phyloP scores from a whole-genome alignment of 2,329 filamentous ascomycete species.

The Arthroderma sp. region DNA sequence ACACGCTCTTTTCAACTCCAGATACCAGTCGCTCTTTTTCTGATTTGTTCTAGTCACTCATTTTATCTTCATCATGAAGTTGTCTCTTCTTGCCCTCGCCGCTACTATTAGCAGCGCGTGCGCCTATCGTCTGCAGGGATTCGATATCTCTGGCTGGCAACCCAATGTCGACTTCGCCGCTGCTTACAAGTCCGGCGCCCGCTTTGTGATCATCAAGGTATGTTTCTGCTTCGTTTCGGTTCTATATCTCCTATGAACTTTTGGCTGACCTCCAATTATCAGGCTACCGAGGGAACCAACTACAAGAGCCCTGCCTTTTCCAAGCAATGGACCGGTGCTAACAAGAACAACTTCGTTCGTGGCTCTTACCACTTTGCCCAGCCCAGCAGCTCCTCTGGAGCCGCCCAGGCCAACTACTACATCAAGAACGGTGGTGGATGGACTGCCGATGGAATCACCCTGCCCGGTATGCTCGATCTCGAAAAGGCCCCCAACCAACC shows the following conservation, averaged over 20 bases:
- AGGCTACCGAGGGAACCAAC: conserved; percentile 42
- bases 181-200: conserved; percentile 28
- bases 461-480: conserved; percentile 46
- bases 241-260: neutral
- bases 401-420: conserved; percentile 40
- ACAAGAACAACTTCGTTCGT: conserved; percentile 39
- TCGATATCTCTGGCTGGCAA: conserved; percentile 33
- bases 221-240: neutral
- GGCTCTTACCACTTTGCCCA: conserved; percentile 45
- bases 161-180: conserved; percentile 24
- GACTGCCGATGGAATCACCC: conserved; percentile 41
- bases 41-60: too few species aligned
- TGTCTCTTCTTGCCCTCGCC: neutral
- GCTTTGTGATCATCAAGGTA: conserved; percentile 36
- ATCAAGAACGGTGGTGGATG: conserved; percentile 41
- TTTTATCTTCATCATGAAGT: conserved; percentile 1
- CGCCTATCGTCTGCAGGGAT: conserved; percentile 15
- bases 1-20: too few species aligned
- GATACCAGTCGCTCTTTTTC: too few species aligned
- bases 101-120: neutral
- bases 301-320: conserved; percentile 35
- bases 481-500: conserved; percentile 28
- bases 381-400: conserved; percentile 33
- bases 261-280: neutral
- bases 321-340: conserved; percentile 38